These are phyloP conservation scores for Candida patagonica DNA, from an alignment of 805 yeast species.

Conservation along the genomic window DNA sequence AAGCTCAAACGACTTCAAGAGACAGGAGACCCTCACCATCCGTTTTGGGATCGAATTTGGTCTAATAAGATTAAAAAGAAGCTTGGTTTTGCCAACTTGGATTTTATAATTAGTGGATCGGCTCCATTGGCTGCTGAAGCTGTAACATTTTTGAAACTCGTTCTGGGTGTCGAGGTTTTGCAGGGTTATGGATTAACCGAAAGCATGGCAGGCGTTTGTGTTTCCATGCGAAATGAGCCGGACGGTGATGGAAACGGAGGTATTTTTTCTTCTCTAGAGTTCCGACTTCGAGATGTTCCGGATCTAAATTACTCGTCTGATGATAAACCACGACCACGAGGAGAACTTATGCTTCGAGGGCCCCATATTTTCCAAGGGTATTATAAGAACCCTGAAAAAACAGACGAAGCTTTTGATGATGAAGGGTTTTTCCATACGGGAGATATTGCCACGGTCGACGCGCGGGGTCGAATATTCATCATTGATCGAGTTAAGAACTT, in stretches of 20 bases:
- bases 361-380: slow-evolving; percentile 51
- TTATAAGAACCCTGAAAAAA: slow-evolving; percentile 48
- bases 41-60: slow-evolving; percentile 30
- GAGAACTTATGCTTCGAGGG: slow-evolving; percentile 57
- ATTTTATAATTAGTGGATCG: slow-evolving; percentile 43
- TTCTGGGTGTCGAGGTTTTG: slow-evolving; percentile 42
- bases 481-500: slow-evolving; percentile 74
- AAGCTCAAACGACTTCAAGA: slow-evolving; percentile 29
- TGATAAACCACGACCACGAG: slow-evolving; percentile 38
- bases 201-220: slow-evolving; percentile 53
- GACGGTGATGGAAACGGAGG: slow-evolving; percentile 54
- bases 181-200: slow-evolving; percentile 79
- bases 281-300: slow-evolving; percentile 55
- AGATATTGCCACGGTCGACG: slow-evolving; percentile 49
- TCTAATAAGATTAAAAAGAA: slow-evolving; percentile 36
- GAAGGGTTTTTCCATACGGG: slow-evolving; percentile 64
- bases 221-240: slow-evolving; percentile 35
- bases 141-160: slow-evolving; percentile 48
- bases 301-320: slow-evolving; percentile 44
- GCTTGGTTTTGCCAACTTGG: slow-evolving; percentile 40
- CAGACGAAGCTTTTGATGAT: slow-evolving; percentile 40
- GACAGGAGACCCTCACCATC: slow-evolving; percentile 32
- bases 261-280: slow-evolving; percentile 44
- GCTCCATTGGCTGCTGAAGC: slow-evolving; percentile 65
- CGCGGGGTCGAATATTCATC: slow-evolving; percentile 46